phyloP scores from a whole-genome alignment of 441 rosid species.

The Adansonia madagascariensis region DNA sequence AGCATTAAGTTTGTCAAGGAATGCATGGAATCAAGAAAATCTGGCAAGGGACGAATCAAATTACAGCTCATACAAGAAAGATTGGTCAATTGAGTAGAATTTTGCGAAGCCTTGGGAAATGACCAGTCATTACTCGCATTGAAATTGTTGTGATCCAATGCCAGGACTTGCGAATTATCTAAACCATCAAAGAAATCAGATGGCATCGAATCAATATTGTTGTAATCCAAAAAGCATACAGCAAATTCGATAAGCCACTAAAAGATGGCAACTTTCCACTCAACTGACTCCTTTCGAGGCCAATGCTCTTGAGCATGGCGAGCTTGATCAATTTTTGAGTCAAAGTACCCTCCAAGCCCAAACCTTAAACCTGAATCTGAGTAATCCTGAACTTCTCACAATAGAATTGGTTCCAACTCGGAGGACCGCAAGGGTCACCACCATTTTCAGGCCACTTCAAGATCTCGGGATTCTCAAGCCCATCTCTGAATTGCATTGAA shows the following conservation, averaged over 20 bases:
- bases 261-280: conserved; percentile 60
- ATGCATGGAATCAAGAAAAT: conserved; percentile 51
- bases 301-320: conserved; percentile 48
- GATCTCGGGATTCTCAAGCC: conserved; percentile 67
- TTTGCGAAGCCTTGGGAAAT: conserved; percentile 48
- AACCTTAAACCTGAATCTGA: conserved; percentile 56
- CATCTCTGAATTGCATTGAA: conserved; percentile 55
- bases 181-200: conserved; percentile 59
- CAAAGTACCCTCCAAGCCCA: conserved; percentile 60
- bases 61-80: conserved; percentile 62
- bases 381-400: conserved; percentile 50
- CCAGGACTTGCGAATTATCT: conserved; percentile 49
- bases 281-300: conserved; percentile 60
- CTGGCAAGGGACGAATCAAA: conserved; percentile 61
- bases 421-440: conserved; percentile 64
- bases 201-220: conserved; percentile 60
- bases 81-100: conserved; percentile 55
- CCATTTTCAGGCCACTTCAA: conserved; percentile 62
- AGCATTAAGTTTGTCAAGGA: conserved; percentile 55
- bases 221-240: conserved; percentile 56
- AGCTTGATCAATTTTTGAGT: conserved; percentile 60
- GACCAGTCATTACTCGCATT: conserved; percentile 63
- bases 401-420: conserved; percentile 52
- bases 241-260: conserved; percentile 50
- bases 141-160: conserved; percentile 61